Conservation (phyloP, 148 eudicot genomes). For the Vaccinium vitisidaea region DNA sequence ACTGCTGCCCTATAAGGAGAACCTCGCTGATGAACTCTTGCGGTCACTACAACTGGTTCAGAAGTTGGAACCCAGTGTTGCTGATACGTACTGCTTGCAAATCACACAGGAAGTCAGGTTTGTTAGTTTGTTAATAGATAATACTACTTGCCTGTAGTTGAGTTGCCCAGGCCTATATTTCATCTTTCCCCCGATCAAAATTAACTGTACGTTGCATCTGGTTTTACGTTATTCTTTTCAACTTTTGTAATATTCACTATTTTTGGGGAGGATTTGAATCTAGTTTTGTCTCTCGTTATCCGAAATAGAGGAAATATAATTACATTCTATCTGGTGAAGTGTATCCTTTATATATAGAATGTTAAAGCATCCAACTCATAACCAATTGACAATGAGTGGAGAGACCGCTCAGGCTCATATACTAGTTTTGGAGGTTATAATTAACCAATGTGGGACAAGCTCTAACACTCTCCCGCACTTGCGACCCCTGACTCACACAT, state of each 20-base stretch:
- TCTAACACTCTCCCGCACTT: too few relatives aligned
- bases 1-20: conserved; percentile 50
- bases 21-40: conserved; percentile 48
- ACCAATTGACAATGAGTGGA: too few relatives aligned
- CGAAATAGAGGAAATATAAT: background rate
- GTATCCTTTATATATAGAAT: background rate
- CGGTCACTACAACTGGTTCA: conserved; percentile 43
- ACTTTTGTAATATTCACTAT: background rate
- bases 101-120: conserved; percentile 48
- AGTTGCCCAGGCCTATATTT: background rate
- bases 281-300: background rate
- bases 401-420: too few relatives aligned
- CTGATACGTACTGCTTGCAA: conserved; percentile 49
- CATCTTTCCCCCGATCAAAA: background rate
- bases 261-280: background rate
- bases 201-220: background rate
- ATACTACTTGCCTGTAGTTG: too few relatives aligned
- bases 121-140: background rate
- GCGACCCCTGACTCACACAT: too few relatives aligned
- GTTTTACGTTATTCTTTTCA: background rate
- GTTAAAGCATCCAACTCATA: too few relatives aligned
- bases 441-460: too few relatives aligned
- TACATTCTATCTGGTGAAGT: background rate
- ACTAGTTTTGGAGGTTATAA: too few relatives aligned
- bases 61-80: conserved; percentile 56